A percentile compares a stretch with the other conserved stretches of the same genome.
Conservation (phyloP, 345 rosid genomes). For the Eucalyptus marginata region DNA sequence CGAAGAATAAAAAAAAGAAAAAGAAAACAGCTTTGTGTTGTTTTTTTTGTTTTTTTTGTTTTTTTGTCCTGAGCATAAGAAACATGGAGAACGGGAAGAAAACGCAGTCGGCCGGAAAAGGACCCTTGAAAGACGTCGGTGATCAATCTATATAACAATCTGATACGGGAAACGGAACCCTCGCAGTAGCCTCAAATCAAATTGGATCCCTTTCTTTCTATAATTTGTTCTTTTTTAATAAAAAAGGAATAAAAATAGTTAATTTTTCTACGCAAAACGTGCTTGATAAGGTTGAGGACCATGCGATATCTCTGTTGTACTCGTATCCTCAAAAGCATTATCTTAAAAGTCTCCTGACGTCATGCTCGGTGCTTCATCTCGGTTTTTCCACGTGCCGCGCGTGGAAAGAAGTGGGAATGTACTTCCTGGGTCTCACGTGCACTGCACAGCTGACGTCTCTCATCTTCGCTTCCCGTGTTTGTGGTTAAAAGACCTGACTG, state of each 20-base stretch:
- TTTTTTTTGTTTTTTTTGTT: too few relatives aligned
- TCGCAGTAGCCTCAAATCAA: background rate
- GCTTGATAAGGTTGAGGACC: background rate
- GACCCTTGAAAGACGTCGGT: background rate
- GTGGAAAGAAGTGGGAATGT: background rate
- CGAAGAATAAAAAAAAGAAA: background rate
- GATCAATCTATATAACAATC: background rate
- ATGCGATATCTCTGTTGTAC: background rate
- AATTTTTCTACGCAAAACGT: background rate
- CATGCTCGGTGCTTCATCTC: background rate
- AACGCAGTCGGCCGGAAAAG: background rate
- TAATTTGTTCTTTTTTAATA: background rate
- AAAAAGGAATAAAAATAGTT: background rate
- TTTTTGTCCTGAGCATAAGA: background rate
- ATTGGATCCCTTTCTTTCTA: background rate
- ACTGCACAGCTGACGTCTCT: background rate
- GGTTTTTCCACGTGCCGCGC: background rate
- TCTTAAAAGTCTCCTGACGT: background rate
- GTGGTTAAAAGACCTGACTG: background rate
- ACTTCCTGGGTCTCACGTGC: background rate
- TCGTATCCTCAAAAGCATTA: background rate
- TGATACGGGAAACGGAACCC: background rate
- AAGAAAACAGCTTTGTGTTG: background rate
- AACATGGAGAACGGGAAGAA: background rate
- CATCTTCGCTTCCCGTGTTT: background rate